Evolutionary conservation across 306 rosid genomes (phyloP), one percentile per base, ranked within the genome.

Genomic region (Quercus gilva): DNA sequence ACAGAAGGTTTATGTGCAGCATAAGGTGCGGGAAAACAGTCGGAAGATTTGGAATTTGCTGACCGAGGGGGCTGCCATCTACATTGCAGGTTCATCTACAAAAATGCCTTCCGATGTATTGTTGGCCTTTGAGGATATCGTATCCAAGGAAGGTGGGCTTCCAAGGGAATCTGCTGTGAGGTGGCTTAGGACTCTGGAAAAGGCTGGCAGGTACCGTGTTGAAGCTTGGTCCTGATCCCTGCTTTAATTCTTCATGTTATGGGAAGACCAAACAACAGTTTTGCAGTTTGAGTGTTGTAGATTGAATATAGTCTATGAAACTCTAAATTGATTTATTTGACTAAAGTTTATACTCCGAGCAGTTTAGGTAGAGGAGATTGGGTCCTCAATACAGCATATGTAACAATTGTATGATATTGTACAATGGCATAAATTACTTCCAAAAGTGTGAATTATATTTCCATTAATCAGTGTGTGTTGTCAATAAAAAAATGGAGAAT

Each of bases 41-140:
- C 76, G 65, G 61, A 86, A 77, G 80, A 79, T 92, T 21, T 95
- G 95, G 99, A 85, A 79, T 76, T 84, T 95, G 21, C 76, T 95
- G 82, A 84, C 77, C 9, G 79, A 90, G 35, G 99, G 99, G 10
- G 95, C 94, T 55, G 87, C 95, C 68, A 84, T 94, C 35, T 94
- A 94, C 74, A 77, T 94, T 76, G 99, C 98, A 19, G 98, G 97
- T 21, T 94, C 97, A 58, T 94, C 98, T 1, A 94, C 94, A 8
- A 92, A 92, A 84, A 94, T 94, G 99, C 99, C 97, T 1, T 74
- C 94, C 5, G 97, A 92, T 84, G 97, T 91, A 76, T 86, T 92
- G n/a, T 84, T 89, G 51, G 81, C 90, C 69, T 91, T 92, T 49
- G 95, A 92, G 88, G 92, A 92, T 61, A 89, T 92, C 69, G 77